These are phyloP conservation scores for Trichoderma pleuroti DNA, from an alignment of 2,329 filamentous ascomycete species.

Conservation along the genomic window DNA sequence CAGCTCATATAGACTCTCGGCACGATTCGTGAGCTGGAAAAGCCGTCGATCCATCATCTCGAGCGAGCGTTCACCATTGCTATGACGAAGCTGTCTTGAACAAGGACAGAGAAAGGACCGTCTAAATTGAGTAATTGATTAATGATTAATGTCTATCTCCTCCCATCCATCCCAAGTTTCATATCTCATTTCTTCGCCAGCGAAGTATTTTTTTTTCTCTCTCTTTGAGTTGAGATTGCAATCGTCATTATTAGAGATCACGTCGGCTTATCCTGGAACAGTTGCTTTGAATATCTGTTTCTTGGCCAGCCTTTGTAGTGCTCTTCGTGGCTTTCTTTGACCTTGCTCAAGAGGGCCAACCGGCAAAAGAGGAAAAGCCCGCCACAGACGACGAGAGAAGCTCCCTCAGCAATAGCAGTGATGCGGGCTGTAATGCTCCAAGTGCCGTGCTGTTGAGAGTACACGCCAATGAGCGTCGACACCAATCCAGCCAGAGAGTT, in stretches of 20 bases:
- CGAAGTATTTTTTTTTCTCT: not conserved
- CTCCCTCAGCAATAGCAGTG: slow-evolving; percentile 36
- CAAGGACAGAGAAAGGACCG: not conserved
- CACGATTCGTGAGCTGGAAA: slow-evolving; percentile 41
- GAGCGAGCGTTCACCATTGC: slow-evolving; percentile 32
- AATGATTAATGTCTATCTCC: slow-evolving; percentile 4
- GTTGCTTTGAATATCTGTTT: slow-evolving; percentile 1
- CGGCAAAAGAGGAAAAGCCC: slow-evolving; percentile 33
- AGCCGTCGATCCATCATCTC: slow-evolving; percentile 21
- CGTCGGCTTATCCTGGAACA: slow-evolving; percentile 5
- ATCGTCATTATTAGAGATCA: not conserved
- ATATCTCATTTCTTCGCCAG: slow-evolving; percentile 8
- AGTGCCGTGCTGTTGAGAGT: slow-evolving; percentile 43
- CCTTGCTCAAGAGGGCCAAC: slow-evolving; percentile 30
- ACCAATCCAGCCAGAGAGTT: slow-evolving; percentile 50
- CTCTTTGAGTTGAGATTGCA: not conserved
- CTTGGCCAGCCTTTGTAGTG: slow-evolving; percentile 25
- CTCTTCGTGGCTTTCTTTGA: slow-evolving; percentile 30
- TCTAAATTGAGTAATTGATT: not conserved
- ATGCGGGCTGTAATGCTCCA: slow-evolving; percentile 42
- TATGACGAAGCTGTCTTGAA: slow-evolving; percentile 22
- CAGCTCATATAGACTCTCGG: slow-evolving; percentile 57
- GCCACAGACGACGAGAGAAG: slow-evolving; percentile 27
- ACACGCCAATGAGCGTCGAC: slow-evolving; percentile 48
- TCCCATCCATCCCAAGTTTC: not conserved